A percentile compares a stretch with the other conserved stretches of the same genome.
Evolutionary conservation across 2,329 filamentous ascomycete species (phyloP).

Genomic region (Biscogniauxia mediterranea): DNA sequence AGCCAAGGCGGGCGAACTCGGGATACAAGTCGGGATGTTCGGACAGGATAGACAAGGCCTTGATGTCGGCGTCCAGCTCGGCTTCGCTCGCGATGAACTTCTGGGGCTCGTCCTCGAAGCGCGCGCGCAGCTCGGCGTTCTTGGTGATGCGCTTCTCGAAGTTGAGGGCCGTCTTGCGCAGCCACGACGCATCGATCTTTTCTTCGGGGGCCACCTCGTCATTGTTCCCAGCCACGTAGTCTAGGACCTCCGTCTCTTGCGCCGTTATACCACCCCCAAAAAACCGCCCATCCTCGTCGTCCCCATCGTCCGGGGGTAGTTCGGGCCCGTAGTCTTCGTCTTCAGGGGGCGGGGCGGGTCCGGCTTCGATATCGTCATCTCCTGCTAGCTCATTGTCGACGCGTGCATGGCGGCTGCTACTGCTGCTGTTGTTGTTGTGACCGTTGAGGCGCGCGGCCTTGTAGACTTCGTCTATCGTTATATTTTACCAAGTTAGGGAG

Average conservation of each 20-base stretch:
- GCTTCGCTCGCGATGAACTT: conserved; percentile 56
- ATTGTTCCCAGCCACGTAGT: conserved; percentile 69
- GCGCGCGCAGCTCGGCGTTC: conserved; percentile 82
- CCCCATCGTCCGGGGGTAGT: conserved; percentile 37
- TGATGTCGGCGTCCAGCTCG: conserved; percentile 86
- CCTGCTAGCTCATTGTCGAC: conserved; percentile 42
- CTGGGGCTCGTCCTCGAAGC: conserved; percentile 30
- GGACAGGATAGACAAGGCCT: conserved; percentile 78
- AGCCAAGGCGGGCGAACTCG: conserved; percentile 32
- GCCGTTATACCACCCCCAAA: conserved; percentile 88
- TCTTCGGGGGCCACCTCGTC: conserved; percentile 60
- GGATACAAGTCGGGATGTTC: conserved; percentile 69
- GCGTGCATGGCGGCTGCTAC: conserved; percentile 40
- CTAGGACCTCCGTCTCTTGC: conserved; percentile 77
- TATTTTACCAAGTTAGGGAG: neutral
- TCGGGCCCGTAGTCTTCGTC: conserved; percentile 32
- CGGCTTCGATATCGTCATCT: conserved; percentile 46
- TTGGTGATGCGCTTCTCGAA: conserved; percentile 90
- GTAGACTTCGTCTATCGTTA: conserved; percentile 55
- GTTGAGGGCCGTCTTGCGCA: conserved; percentile 74
- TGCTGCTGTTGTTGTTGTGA: conserved; percentile 18
- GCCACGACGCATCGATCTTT: conserved; percentile 80
- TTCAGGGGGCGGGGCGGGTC: conserved; percentile 50
- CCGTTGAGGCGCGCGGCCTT: conserved; percentile 58
- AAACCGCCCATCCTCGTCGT: conserved; percentile 92